Conservation (phyloP, 768 basidiomycete species). For the Trametes gibbosa region DNA sequence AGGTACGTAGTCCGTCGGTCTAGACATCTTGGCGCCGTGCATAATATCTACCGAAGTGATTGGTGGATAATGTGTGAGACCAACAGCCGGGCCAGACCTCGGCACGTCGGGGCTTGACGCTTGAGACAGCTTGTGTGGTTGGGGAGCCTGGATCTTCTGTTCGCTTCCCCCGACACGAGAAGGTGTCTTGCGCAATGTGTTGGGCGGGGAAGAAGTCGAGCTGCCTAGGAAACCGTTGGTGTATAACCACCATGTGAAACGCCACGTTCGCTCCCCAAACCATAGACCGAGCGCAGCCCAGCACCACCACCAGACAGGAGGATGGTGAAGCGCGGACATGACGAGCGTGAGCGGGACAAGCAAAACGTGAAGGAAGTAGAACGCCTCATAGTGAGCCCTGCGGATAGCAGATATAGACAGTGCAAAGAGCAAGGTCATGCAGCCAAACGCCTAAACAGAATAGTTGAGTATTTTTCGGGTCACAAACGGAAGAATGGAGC, state of each 20-base stretch:
- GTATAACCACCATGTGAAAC: slow-evolving; percentile 53
- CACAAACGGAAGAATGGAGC: background rate
- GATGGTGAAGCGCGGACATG: slow-evolving; percentile 65
- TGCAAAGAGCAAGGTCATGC: slow-evolving; percentile 52
- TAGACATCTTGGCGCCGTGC: slow-evolving; percentile 6
- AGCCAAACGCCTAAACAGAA: slow-evolving; percentile 48
- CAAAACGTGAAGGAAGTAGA: slow-evolving; percentile 64
- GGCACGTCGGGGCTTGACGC: background rate
- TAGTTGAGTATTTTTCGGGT: background rate
- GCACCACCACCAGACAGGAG: slow-evolving; percentile 65
- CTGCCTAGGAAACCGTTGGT: slow-evolving; percentile 53
- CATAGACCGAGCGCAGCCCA: slow-evolving; percentile 61
- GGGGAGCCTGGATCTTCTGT: background rate
- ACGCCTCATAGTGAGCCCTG: slow-evolving; percentile 54
- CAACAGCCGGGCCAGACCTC: slow-evolving; percentile 2
- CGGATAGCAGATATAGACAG: slow-evolving; percentile 52
- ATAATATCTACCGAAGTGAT: background rate
- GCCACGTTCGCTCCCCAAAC: slow-evolving; percentile 58
- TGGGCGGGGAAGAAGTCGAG: background rate
- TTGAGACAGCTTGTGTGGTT: background rate
- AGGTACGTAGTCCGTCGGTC: slow-evolving; percentile 37
- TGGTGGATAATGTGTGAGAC: slow-evolving; percentile 10
- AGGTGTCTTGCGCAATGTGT: background rate
- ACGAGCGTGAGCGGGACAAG: slow-evolving; percentile 62
- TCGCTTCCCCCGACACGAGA: background rate